Base-by-base conservation (phyloP, 177 flowering plant genomes). In the Vitis hybrid region DNA sequence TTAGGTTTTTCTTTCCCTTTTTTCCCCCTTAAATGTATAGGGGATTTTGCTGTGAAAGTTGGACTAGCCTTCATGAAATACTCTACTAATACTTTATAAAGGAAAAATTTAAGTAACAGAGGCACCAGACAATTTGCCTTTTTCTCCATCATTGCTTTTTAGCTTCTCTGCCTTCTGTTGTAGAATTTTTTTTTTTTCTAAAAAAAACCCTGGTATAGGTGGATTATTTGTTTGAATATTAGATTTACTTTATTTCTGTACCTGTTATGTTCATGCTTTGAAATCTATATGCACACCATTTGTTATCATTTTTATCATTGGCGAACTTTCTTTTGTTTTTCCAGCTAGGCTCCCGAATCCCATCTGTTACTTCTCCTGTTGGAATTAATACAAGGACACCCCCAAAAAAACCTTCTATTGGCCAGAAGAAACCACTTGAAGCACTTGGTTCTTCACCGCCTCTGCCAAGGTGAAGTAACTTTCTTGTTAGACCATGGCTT, bases 341-440 rank as follows among this genome's bases (percentile, higher is more conserved):
- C 56, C 75, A 89, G 93, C 66, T 83, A 60, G 81, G 78, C 21
- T 65, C 89, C 68, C 89, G 85, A 69, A 70, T 74, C 34, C 67
- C 89, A 63, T 81, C 94, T 68, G 72, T 82, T 32, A 59, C 82
- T n/a, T 59, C 88, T 51, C 74, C 85, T 52, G 70, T 83, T 64
- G 89, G 84, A 70, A 72, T 59, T 59, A 89, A 71, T 84, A 63
- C 72, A 12, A 91, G 80, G 79, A 85, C 85, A 13, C 87, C 91
- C 40, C 83, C 85, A 3, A 92, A 89, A 76, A 96, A 86, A 77
- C 81, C 93, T 67, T 65, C 84, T 52, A 70, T 78, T 77, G 94
- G 97, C 66, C 99, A 94, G 79, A 96, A 94, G 86, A 96, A 88
- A 69, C 95, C 95, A n/a, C 76, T 87, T 69, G 98, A 94, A 56